A percentile compares a stretch with the other conserved stretches of the same genome.
These are phyloP conservation scores for Aristolochia fimbriata DNA, from an alignment of 164 flowering plant genomes.

Conservation along the genomic window DNA sequence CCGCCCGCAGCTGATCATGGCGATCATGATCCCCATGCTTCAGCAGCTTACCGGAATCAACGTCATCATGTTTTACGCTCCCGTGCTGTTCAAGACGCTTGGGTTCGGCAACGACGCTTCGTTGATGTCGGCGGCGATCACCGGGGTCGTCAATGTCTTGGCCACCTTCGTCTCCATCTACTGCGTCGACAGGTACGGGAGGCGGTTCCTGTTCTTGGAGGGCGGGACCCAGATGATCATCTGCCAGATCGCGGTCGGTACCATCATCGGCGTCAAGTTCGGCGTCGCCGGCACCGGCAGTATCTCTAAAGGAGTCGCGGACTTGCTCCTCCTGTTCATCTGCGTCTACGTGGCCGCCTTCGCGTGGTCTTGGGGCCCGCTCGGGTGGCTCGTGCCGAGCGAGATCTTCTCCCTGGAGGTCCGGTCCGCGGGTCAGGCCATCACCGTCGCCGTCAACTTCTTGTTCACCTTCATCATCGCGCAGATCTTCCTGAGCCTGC, in stretches of 20 bases:
- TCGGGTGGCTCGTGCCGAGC: conserved; percentile 19
- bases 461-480: conserved; percentile 18
- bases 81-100: conserved; percentile 18
- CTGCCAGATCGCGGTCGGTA: conserved; percentile 11
- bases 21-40: conserved; percentile 14
- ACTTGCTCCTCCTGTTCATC: conserved; percentile 10
- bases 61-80: conserved; percentile 21
- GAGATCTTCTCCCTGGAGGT: conserved; percentile 20
- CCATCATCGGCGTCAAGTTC: conserved; percentile 12
- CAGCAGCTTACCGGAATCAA: conserved; percentile 22
- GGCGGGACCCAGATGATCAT: conserved; percentile 19
- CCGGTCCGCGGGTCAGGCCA: conserved; percentile 19
- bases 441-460: conserved; percentile 17
- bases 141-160: conserved; percentile 11
- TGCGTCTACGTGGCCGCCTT: conserved; percentile 18
- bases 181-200: conserved; percentile 12
- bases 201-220: conserved; percentile 17
- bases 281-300: conserved; percentile 11
- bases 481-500: conserved; percentile 14
- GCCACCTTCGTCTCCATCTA: conserved; percentile 17
- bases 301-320: conserved; percentile 5
- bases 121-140: conserved; percentile 19
- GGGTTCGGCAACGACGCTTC: conserved; percentile 18
- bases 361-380: conserved; percentile 23
- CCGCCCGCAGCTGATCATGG: conserved; percentile 16